Evolutionary conservation across 257 asterid species (phyloP), one percentile per base, ranked within the genome.

Genomic region (Penstemon newberryi): DNA sequence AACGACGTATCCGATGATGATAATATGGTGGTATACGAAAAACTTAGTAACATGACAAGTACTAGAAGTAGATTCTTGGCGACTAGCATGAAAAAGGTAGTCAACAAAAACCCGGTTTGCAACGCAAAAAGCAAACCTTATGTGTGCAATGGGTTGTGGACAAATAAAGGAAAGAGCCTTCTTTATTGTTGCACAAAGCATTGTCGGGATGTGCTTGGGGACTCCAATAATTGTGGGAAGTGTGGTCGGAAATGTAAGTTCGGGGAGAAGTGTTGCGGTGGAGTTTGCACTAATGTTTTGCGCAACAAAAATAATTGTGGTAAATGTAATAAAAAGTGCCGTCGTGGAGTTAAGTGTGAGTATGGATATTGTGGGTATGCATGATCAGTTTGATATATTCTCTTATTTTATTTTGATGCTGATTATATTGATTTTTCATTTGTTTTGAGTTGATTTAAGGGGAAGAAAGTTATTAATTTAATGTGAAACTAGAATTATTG

Each of bases 141-240:
- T 5, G 60, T 77, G 12, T 87, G 88, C 85, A 65, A 87, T 8
- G 91, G 91, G 3, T 81, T 83, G 3, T 55, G 45, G 4, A 89
- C 89, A 0, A 61, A 85, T 6, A 77, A 73, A 0, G 95, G 91
- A 6, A 69, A 71, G 0, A 74, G 84, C 72, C 54, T 81, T 3
- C 83, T 83, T 43, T 54, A 78, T 33, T 87, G 91, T 65, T 85
- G 95, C 78, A 87, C 85, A 71, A 83, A 55, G 33, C 89, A 83
- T 64, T 85, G 95, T 78, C 73, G 85, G 60, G 69, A 85, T 47
- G 81, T 87, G 56, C 77, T 83, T n/a, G 81, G 86, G 3, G 91
- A 85, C 56, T 12, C 63, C 53, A 87, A 83, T 37, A 80, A 87
- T 73, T 85, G 91, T 72, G 85, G 91, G 6, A 0, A 0, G 3